Percentiles rank a stretch among this genome's conserved stretches.
These are phyloP conservation scores for Xylaria sp. DNA, from an alignment of 2,329 filamentous ascomycete genomes.

Conservation along the genomic window DNA sequence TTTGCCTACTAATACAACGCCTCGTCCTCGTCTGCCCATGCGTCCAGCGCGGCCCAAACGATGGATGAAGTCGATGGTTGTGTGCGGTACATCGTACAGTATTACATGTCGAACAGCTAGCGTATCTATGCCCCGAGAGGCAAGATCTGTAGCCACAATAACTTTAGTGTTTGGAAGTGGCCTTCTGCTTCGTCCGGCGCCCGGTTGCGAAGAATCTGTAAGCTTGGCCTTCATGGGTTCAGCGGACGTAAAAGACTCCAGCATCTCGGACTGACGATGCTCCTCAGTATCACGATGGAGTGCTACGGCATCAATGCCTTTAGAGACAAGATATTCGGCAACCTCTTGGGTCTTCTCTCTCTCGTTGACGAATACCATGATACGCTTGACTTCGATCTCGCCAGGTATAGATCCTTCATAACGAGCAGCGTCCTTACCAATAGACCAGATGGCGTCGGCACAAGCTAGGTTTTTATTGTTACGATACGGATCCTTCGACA, in stretches of 20 bases:
- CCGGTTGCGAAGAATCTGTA: constrained; percentile 37
- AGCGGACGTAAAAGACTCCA: constrained; percentile 76
- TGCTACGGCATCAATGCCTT: constrained; percentile 89
- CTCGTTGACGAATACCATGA: constrained; percentile 97
- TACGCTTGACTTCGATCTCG: constrained; percentile 77
- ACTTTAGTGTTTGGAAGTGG: constrained; percentile 83
- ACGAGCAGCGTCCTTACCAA: constrained; percentile 77
- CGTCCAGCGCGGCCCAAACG: constrained; percentile 89
- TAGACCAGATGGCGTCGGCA: constrained; percentile 93
- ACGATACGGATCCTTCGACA: constrained; percentile 90
- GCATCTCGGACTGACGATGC: constrained; percentile 78
- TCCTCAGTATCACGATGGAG: constrained; percentile 87
- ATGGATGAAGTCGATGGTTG: constrained; percentile 98
- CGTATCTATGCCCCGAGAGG: constrained; percentile 93
- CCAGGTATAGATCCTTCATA: constrained; percentile 67
- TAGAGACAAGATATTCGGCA: constrained; percentile 79
- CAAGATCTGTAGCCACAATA: constrained; percentile 92
- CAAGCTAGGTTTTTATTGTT: constrained; percentile 94
- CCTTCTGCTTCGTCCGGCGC: constrained; percentile 54
- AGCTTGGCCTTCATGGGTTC: constrained; percentile 52
- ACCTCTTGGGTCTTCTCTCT: constrained; percentile 87
- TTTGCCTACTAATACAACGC: constrained; percentile 89
- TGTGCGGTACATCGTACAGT: constrained; percentile 96
- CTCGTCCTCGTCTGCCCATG: constrained; percentile 90
- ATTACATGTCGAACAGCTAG: constrained; percentile 91